These are phyloP conservation scores for Arctostaphylos glauca DNA, from an alignment of 148 eudicot species.

Conservation along the genomic window DNA sequence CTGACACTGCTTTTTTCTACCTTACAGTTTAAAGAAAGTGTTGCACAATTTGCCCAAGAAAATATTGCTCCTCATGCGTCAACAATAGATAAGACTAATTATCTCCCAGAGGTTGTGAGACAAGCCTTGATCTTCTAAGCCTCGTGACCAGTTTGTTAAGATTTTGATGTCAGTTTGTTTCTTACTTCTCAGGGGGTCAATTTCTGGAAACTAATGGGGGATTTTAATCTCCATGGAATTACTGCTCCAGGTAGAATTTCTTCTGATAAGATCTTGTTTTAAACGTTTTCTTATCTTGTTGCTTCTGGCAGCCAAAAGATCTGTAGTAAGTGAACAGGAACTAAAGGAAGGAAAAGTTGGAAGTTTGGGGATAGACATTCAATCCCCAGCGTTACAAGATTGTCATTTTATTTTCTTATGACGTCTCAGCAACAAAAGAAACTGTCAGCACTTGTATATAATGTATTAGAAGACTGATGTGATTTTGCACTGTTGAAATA, in stretches of 20 bases:
- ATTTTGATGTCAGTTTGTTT: not conserved
- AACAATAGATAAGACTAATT: constrained; percentile 71
- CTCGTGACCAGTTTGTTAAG: not conserved
- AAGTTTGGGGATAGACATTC: not conserved
- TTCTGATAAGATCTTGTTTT: constrained; percentile 1
- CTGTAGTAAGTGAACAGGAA: not conserved
- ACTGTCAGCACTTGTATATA: too few relatives aligned
- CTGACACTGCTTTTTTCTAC: not conserved
- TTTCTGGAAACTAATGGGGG: constrained; percentile 97
- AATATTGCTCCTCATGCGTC: constrained; percentile 90
- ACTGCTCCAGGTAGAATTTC: constrained; percentile 78
- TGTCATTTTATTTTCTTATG: not conserved
- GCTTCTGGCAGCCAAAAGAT: not conserved
- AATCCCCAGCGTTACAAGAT: not conserved
- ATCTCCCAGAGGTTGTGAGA: constrained; percentile 72
- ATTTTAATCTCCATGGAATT: constrained; percentile 92
- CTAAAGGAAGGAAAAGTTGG: not conserved
- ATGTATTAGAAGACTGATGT: too few relatives aligned
- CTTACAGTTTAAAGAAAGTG: constrained; percentile 88
- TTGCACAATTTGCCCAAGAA: constrained; percentile 92
- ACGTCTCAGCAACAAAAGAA: not conserved
- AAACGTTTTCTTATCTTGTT: constrained; percentile 8
- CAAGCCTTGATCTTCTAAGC: not conserved
- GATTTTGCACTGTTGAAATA: too few relatives aligned
- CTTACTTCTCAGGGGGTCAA: constrained; percentile 65